A percentile compares a stretch with the other conserved stretches of the same genome.
Conservation (phyloP, 139 green algal genomes). For the Gonium pectorale region DNA sequence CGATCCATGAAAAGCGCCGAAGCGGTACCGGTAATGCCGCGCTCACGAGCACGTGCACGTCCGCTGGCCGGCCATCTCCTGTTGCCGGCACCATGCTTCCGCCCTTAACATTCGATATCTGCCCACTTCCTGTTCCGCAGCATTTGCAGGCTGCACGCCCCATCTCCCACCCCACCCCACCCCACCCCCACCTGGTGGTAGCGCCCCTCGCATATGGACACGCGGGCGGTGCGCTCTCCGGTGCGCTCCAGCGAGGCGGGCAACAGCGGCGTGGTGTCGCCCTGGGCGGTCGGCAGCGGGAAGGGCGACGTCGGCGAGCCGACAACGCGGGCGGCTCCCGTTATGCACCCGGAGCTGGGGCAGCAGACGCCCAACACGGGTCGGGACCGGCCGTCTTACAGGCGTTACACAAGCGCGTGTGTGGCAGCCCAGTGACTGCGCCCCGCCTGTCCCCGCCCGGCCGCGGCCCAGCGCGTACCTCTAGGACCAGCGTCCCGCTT, state of each 20-base stretch:
- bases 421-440: too few species aligned
- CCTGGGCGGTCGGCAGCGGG: background rate
- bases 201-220: conserved; percentile 66
- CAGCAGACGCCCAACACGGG: too few species aligned
- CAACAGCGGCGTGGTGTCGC: conserved; percentile 62
- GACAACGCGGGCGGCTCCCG: background rate
- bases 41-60: too few species aligned
- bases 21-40: too few species aligned
- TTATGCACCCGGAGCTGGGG: too few species aligned
- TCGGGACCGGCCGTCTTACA: too few species aligned
- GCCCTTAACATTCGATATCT: background rate
- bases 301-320: background rate
- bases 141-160: too few species aligned
- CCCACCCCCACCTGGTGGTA: conserved; percentile 62
- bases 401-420: too few species aligned
- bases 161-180: background rate
- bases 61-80: too few species aligned
- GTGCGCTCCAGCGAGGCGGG: conserved; percentile 54
- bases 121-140: background rate
- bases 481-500: conserved; percentile 56
- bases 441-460: background rate
- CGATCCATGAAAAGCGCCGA: too few species aligned
- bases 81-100: background rate
- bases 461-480: background rate
- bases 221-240: conserved; percentile 33